Evolutionary conservation across 768 basidiomycete genomes (phyloP), one percentile per base, ranked within the genome.

Genomic region (Plicaturopsis crispa): DNA sequence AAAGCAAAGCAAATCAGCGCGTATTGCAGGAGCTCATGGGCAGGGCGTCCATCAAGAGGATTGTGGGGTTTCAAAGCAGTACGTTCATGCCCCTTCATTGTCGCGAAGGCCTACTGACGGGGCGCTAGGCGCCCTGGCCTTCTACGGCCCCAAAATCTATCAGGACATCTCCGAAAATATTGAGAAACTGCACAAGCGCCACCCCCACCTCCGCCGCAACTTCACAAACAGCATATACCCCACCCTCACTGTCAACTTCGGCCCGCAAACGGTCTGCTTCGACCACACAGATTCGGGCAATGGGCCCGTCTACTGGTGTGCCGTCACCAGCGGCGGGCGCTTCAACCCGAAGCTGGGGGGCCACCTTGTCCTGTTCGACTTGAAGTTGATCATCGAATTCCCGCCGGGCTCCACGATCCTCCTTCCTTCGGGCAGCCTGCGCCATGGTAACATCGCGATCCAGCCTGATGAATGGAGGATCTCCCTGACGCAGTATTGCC

Each of bases 401-500:
- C 33, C 33, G 18, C 33, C 33, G 18, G 33, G 33, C 33, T 34
- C 33, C 33, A 34, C 33, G 12, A 34, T 34, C 33, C 33, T 34
- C 19, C 33, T 34, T 11, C 33, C 33, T 5, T 34, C 33, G 12
- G 33, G 52, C 1, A 17, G 46, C 6, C 17, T 49, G 14, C 24
- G 42, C 0, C 57, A 59, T 28, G 44, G 44, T 1, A 57, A 59
- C 21, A 41, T 43, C 0, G 42, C 49, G 0, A 41, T 57, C 17
- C 28, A 31, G 1, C 24, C 43, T 0, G 39, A 41, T 4, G 55
- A 60, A 18, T 40, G 26, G 0, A 42, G 53, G 0, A 42, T 39
- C 7, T 54, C 55, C 0, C 47, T 58, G 31, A 59, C 56, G 1
- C 55, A 57, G 35, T 59, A 54, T 24, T 40, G 47, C 2, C 35